These are phyloP conservation scores for Anethum foeniculum DNA, from an alignment of 140 eudicot species.

Conservation along the genomic window DNA sequence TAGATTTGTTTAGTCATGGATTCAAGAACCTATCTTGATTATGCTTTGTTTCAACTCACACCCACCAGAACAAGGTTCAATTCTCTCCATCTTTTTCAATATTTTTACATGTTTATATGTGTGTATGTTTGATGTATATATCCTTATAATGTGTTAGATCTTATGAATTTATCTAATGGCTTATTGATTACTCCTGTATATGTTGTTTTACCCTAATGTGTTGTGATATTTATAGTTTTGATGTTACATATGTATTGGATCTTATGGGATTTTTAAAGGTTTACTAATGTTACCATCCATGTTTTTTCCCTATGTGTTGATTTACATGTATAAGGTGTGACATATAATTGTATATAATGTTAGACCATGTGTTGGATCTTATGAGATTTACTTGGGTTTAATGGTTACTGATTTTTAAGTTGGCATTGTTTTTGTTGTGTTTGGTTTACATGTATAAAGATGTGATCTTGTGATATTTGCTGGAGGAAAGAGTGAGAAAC, in stretches of 20 bases:
- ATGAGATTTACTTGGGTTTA: not conserved
- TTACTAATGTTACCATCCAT: conserved; percentile 10
- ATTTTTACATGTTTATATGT: conserved; percentile 33
- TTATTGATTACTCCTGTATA: conserved; percentile 9
- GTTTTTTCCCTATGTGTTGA: conserved; percentile 14
- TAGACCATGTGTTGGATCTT: not conserved
- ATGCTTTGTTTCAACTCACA: conserved; percentile 89
- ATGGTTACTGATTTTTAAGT: conserved; percentile 11
- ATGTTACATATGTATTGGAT: not conserved
- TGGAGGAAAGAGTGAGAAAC: conserved; percentile 69
- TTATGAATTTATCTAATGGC: not conserved
- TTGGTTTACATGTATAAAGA: conserved; percentile 33
- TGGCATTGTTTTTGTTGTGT: conserved; percentile 18
- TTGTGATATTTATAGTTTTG: conserved; percentile 10
- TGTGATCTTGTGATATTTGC: conserved; percentile 82
- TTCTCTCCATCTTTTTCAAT: not conserved
- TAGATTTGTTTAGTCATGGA: conserved; percentile 38
- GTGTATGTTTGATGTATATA: conserved; percentile 81
- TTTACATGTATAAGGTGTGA: conserved; percentile 51
- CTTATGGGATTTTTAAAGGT: not conserved
- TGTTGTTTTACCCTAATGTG: conserved; percentile 49
- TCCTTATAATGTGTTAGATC: not conserved
- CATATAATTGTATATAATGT: conserved; percentile 11
- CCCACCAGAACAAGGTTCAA: conserved; percentile 92
- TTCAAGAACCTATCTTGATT: conserved; percentile 55